Evolutionary conservation across 768 basidiomycete genomes (phyloP), one percentile per base, ranked within the genome.

Genomic region (Amanita fuliginea): DNA sequence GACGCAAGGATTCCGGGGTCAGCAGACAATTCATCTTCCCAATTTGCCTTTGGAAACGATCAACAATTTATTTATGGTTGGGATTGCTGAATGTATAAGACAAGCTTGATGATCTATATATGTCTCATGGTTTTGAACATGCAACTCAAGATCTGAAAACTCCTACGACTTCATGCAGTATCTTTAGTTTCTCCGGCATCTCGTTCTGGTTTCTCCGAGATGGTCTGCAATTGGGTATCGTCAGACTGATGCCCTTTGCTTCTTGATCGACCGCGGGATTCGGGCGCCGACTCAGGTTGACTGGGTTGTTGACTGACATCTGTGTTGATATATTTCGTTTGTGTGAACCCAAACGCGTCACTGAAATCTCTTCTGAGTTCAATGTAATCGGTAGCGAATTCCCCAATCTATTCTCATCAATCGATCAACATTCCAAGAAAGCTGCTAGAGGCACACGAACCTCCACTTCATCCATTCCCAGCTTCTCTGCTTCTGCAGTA

Each of bases 381-480:
- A 51, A 81, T 79, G 53, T 81, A 83, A 54, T 83, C 81, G 16
- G 68, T 77, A 11, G 81, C 81, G 51, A 82, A 83, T 57, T 83
- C 81, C 46, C 81, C 81, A 34, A 81, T 79, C 78, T 83, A 32
- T 18, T 5, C 30, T 30, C 24, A 51, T 11, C 18, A 45, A 28
- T 46, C 40, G 47, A 53, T 40, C 1, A 40, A 42, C 10, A 14
- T 7, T 4, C 24, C 41, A 47, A 33, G 14, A 39, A 21, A 9
- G 10, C 21, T 42, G 14, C 14, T 24, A 16, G 13, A 16, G 28
- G 37, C 5, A 16, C 22, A 47, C 45, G 28, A 50, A 84, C 83
- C 73, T 88, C 80, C 22, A 78, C 73, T 58, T 84, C 83, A 54
- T 85, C 83, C 71, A 84, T 76, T 28, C 83, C 83, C 24, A 80